phyloP scores from a whole-genome alignment of 306 rosid genomes.

The Vicia faba region DNA sequence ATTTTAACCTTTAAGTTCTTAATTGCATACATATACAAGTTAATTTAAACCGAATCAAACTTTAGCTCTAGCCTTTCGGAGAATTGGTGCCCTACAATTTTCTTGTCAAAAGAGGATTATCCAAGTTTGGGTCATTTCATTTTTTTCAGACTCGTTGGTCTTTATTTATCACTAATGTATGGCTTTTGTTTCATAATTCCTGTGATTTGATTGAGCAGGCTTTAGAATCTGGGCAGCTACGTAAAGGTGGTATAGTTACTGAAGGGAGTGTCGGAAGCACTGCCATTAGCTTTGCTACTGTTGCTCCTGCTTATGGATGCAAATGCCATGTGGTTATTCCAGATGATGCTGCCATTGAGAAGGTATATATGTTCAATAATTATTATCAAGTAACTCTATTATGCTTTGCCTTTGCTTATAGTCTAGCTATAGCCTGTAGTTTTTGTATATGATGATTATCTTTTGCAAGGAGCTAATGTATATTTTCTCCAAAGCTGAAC shows the following conservation, averaged over 20 bases:
- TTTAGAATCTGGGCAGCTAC: slow-evolving; percentile 68
- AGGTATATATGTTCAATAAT: slow-evolving; percentile 46
- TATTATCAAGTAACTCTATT: slow-evolving; percentile 20
- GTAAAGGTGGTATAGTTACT: slow-evolving; percentile 77
- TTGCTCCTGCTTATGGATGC: slow-evolving; percentile 94
- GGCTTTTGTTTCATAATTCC: slow-evolving; percentile 3
- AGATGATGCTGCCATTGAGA: slow-evolving; percentile 93
- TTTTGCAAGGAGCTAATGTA: not conserved
- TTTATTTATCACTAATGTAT: not conserved
- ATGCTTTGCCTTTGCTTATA: not conserved
- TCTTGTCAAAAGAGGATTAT: not conserved
- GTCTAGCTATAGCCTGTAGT: not conserved
- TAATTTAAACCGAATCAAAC: not conserved
- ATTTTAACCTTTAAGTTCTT: not conserved
- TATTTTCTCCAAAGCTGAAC: too few relatives aligned
- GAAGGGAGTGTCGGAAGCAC: slow-evolving; percentile 98
- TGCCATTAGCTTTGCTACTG: slow-evolving; percentile 90
- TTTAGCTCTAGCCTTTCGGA: slow-evolving; percentile 1
- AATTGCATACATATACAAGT: not conserved
- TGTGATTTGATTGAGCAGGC: slow-evolving; percentile 55
- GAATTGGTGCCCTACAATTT: slow-evolving; percentile 1
- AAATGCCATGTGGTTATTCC: slow-evolving; percentile 89
- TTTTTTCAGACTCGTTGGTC: not conserved
- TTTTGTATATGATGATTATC: slow-evolving; percentile 9
- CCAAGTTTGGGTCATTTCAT: not conserved